Percentiles rank a stretch among this genome's conserved stretches.
Evolutionary conservation across 805 yeast genomes (phyloP).

Genomic region (Cyberlindnera misumaiensis): DNA sequence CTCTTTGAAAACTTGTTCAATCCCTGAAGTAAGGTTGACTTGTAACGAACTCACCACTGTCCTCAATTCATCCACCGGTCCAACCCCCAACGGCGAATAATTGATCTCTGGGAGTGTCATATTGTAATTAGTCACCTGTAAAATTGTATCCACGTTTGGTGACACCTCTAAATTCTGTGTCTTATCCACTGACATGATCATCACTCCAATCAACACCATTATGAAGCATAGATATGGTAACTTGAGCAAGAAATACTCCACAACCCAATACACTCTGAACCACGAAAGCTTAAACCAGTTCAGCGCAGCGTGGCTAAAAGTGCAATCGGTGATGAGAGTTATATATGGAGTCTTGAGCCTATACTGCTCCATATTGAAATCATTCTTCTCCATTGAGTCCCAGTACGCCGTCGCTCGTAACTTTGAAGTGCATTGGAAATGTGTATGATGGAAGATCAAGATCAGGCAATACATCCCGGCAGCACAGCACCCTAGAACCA

Average conservation of each 20-base stretch:
- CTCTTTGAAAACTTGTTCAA: constrained; percentile 1
- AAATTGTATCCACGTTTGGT: too few relatives aligned
- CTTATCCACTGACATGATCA: not conserved
- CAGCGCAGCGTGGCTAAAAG: not conserved
- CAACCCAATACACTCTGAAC: constrained; percentile 5
- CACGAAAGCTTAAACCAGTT: constrained; percentile 4
- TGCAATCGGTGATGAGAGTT: constrained; percentile 5
- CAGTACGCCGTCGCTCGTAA: constrained; percentile 3
- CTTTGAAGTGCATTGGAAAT: constrained; percentile 7
- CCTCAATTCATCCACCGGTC: not conserved
- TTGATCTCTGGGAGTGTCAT: not conserved
- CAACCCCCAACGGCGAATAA: not conserved
- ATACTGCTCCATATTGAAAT: constrained; percentile 4
- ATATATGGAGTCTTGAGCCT: constrained; percentile 2
- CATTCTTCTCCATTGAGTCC: not conserved
- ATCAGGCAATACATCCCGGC: constrained; percentile 4
- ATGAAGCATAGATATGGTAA: constrained; percentile 2
- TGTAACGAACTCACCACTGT: not conserved
- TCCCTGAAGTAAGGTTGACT: not conserved
- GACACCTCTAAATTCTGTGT: too few relatives aligned
- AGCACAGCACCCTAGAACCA: constrained; percentile 5
- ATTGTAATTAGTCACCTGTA: not conserved
- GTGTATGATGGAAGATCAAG: constrained; percentile 4
- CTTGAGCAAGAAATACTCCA: constrained; percentile 3
- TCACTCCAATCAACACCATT: constrained; percentile 2